Evolutionary conservation across 2,329 filamentous ascomycete genomes (phyloP), one percentile per base, ranked within the genome.

Genomic region (Penicillium sp.): DNA sequence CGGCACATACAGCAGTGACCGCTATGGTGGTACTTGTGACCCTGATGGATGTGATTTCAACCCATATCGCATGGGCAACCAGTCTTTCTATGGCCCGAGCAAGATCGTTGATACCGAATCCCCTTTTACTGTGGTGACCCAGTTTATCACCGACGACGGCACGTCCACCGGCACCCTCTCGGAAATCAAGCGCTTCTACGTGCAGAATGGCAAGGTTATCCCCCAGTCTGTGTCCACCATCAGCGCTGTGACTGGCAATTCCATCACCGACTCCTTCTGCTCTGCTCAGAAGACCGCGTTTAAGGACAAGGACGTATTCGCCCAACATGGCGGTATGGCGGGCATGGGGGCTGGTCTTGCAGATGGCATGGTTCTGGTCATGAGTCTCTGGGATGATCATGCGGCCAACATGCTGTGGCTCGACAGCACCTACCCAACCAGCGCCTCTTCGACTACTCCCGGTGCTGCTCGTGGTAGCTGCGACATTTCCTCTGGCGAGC

Each of bases 11-110:
- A 73, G 81, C 66, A 53, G 61, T 49, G 73, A 80, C 62, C 83
- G 85, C 61, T 88, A 88, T 69, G 74, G 66, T 38, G 85, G 85
- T 52, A 72, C 81, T 59, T 89, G 86, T 71, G 86, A 89, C 71
- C 83, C 85, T 62, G 85, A 87, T 67, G 86, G 86, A n/a, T 89
- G 86, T 69, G 86, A 88, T 71, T 88, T 86, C 81, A 88, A 88
- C 79, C 69, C 79, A 43, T 89, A 84, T 80, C 85, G 86, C 69
- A 79, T 84, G 79, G 86, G 86, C 61, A 79, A 85, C 74, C 76
- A 76, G 50, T 74, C 75, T 69, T 89, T 87, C 78, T 89, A 85
- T 75, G 86, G 85, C 57, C 73, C 79, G 2, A 76, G 78, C 62
- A 76, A 76, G 66, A 85, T 77, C 50, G 75, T 89, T 61, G 81